phyloP scores from a whole-genome alignment of 148 eudicot species.

The Euryodendron excelsum region DNA sequence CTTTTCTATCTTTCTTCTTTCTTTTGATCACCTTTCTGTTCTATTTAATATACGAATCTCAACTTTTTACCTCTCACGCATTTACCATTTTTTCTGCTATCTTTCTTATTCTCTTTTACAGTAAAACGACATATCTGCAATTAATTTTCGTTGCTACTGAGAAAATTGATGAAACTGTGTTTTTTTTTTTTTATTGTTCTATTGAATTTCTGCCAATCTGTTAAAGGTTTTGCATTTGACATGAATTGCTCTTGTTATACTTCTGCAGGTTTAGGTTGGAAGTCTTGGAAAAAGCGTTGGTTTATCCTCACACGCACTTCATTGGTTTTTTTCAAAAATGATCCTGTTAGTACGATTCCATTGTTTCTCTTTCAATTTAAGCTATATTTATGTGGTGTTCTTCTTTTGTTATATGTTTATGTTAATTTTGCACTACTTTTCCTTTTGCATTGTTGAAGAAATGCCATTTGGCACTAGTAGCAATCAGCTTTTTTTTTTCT shows the following conservation, averaged over 20 bases:
- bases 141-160: not conserved
- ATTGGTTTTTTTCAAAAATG: conserved; percentile 93
- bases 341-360: conserved; percentile 60
- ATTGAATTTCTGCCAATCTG: not conserved
- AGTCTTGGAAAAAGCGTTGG: conserved; percentile 99
- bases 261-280: conserved; percentile 96
- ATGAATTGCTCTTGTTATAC: not conserved
- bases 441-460: not conserved
- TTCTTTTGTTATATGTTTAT: not conserved
- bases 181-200: not conserved
- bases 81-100: not conserved
- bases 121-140: not conserved
- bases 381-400: not conserved
- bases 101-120: too few species aligned
- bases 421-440: not conserved
- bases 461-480: not conserved
- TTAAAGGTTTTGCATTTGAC: not conserved
- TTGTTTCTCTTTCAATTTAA: conserved; percentile 15
- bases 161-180: not conserved
- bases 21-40: too few species aligned
- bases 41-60: too few species aligned
- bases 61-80: not conserved
- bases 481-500: not conserved
- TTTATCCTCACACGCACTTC: conserved; percentile 96
- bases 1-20: too few species aligned